Evolutionary conservation across 2,329 filamentous ascomycete genomes (phyloP).

Genomic region (Aspergillus ruber): DNA sequence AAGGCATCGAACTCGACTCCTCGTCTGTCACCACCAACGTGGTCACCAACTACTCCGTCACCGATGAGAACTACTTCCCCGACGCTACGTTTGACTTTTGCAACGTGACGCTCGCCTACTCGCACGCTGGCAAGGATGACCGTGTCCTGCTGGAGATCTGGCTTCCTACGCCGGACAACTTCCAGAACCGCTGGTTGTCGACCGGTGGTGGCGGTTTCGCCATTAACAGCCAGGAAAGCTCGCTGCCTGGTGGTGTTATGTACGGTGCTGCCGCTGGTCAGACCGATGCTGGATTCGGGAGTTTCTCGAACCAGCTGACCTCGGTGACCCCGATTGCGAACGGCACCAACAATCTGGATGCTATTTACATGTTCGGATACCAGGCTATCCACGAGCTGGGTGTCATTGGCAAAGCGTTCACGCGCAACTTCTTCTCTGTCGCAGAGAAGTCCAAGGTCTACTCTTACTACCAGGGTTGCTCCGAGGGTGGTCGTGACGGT

Average conservation of each 20-base stretch:
- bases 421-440: slow-evolving; percentile 33
- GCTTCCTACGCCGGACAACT: slow-evolving; percentile 38
- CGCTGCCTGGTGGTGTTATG: slow-evolving; percentile 37
- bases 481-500: slow-evolving; percentile 35
- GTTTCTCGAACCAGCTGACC: slow-evolving; percentile 38
- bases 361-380: slow-evolving; percentile 47
- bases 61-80: slow-evolving; percentile 5
- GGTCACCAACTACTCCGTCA: not conserved
- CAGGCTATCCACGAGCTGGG: slow-evolving; percentile 46
- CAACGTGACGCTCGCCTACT: slow-evolving; percentile 44
- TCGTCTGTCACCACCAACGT: not conserved
- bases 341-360: slow-evolving; percentile 45
- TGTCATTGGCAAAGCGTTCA: slow-evolving; percentile 37
- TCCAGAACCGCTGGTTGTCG: slow-evolving; percentile 43
- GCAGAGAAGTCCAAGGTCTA: slow-evolving; percentile 14
- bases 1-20: not conserved
- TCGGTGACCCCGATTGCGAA: slow-evolving; percentile 33
- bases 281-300: slow-evolving; percentile 48
- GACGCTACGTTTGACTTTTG: slow-evolving; percentile 26
- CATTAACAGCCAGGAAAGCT: slow-evolving; percentile 26
- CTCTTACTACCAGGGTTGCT: slow-evolving; percentile 1
- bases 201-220: slow-evolving; percentile 44
- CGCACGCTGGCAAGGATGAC: slow-evolving; percentile 37
- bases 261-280: slow-evolving; percentile 45
- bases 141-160: slow-evolving; percentile 35